Evolutionary conservation across 106 monocot genomes (phyloP).

Genomic region (Dendrobium chrysotoxum): DNA sequence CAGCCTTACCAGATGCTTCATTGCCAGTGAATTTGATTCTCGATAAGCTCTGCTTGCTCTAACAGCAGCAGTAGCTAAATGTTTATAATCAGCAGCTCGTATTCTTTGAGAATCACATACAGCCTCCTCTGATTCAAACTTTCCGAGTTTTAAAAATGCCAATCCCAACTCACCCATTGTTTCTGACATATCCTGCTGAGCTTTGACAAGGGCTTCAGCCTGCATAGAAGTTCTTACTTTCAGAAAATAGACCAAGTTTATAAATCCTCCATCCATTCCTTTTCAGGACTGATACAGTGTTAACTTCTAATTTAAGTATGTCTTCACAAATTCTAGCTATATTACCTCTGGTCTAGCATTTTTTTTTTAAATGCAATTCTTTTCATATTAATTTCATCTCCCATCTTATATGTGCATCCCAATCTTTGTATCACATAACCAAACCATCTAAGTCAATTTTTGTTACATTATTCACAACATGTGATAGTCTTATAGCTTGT

Average conservation of each 20-base stretch:
- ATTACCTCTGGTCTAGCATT: no score
- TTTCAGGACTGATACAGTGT: not conserved
- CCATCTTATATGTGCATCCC: not conserved
- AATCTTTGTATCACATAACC: not conserved
- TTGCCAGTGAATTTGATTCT: constrained; percentile 61
- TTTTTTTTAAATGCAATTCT: not conserved
- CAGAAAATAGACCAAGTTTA: not conserved
- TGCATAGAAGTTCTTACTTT: constrained; percentile 10
- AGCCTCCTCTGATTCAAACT: constrained; percentile 81
- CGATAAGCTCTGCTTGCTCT: constrained; percentile 72
- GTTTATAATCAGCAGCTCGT: constrained; percentile 55
- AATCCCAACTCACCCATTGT: constrained; percentile 90
- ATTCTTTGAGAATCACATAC: constrained; percentile 55
- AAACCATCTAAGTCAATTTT: not conserved
- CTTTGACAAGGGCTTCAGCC: constrained; percentile 90
- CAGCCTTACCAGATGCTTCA: constrained; percentile 62
- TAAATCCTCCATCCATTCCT: constrained; percentile 1
- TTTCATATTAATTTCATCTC: not conserved
- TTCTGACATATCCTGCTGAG: constrained; percentile 76
- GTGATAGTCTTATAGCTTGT: not conserved
- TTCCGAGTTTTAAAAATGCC: constrained; percentile 74
- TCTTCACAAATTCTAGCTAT: no score
- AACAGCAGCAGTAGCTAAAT: constrained; percentile 64
- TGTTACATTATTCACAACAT: no score
- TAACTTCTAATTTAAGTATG: not conserved